Percentiles rank a stretch among this genome's conserved stretches.
Evolutionary conservation across 331 rosid genomes (phyloP).

Genomic region (Erythrophleum ivorense): DNA sequence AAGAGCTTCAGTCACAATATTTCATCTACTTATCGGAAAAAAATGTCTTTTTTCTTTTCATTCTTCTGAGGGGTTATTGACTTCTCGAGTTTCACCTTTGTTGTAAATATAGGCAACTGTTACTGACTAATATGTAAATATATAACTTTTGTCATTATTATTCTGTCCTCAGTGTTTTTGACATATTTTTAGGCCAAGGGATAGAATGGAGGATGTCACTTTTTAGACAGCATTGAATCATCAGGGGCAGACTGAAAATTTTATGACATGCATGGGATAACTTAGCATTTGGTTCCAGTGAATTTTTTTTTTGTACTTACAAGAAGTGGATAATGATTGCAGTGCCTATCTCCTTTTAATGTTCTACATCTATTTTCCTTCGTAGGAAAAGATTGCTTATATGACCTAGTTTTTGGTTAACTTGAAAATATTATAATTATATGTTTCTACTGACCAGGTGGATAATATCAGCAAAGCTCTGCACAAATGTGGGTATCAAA

Average conservation of each 20-base stretch:
- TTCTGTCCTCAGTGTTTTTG: background rate
- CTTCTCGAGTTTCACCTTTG: background rate
- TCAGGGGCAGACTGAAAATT: background rate
- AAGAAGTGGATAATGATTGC: background rate
- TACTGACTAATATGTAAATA: background rate
- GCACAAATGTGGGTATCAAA: constrained; percentile 94
- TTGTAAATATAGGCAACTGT: background rate
- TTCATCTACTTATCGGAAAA: background rate
- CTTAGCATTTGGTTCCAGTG: background rate
- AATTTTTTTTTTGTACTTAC: background rate
- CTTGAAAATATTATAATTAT: background rate
- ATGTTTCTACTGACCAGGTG: constrained; percentile 57
- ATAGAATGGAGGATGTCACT: background rate
- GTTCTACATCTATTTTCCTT: background rate
- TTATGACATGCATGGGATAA: background rate
- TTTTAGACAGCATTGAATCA: background rate
- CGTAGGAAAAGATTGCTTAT: background rate
- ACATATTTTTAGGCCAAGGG: background rate
- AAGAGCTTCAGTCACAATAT: background rate
- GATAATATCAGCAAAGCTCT: constrained; percentile 97
- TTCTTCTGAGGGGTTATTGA: background rate
- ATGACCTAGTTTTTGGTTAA: background rate
- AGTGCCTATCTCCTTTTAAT: background rate
- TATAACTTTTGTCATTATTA: background rate
- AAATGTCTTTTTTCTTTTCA: background rate